A percentile compares a stretch with the other conserved stretches of the same genome.
Conservation (phyloP, 2,329 filamentous ascomycete genomes). For the Diaporthe eres region DNA sequence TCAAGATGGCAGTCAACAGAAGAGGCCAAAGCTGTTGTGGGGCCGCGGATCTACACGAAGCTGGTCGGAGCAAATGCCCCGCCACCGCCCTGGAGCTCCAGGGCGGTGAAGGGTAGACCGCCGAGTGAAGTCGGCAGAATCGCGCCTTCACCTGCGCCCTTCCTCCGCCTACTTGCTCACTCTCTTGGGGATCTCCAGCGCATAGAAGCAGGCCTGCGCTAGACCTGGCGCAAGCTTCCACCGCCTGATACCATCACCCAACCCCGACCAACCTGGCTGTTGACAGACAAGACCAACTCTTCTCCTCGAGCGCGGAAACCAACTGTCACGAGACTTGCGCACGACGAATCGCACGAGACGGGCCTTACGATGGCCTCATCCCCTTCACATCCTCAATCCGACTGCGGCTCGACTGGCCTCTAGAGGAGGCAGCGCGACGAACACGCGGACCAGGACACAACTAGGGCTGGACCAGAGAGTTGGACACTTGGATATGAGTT, state of each 20-base stretch:
- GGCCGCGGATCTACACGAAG: neutral
- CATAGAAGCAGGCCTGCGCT: neutral
- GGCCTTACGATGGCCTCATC: slow-evolving; percentile 22
- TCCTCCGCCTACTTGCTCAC: neutral
- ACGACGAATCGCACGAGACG: neutral
- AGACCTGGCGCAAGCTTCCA: neutral
- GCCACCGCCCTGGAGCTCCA: neutral
- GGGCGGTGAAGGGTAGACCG: neutral
- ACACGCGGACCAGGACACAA: neutral
- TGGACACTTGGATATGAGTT: slow-evolving; percentile 37
- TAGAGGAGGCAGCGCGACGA: slow-evolving; percentile 35
- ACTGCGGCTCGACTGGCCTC: slow-evolving; percentile 29
- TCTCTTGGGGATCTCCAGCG: neutral
- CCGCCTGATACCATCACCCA: neutral
- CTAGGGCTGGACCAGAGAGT: neutral
- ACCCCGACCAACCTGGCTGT: neutral
- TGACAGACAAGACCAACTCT: neutral
- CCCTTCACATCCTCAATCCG: slow-evolving; percentile 3
- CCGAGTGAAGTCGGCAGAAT: slow-evolving; percentile 12
- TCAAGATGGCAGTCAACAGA: neutral
- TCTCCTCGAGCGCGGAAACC: neutral
- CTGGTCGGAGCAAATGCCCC: slow-evolving; percentile 14
- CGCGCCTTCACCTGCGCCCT: neutral
- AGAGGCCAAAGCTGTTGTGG: neutral
- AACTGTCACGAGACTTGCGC: neutral